A percentile compares a stretch with the other conserved stretches of the same genome.
Conservation (phyloP, 2,329 filamentous ascomycete genomes). For the Aspergillus latus region DNA sequence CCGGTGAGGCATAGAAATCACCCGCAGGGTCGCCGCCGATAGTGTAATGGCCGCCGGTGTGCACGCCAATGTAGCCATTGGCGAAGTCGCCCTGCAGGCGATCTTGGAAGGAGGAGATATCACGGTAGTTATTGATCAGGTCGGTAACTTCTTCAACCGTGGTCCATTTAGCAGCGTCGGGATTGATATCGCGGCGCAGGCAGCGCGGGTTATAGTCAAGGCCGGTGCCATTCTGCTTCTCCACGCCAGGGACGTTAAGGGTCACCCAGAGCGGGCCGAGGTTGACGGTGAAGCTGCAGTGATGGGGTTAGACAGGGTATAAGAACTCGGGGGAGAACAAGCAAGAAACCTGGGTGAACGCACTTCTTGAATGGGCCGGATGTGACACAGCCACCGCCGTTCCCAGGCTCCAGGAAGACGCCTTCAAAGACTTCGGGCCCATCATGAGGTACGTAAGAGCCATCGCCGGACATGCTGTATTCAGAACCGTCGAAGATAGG, state of each 20-base stretch:
- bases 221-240: constrained; percentile 19
- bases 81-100: constrained; percentile 23
- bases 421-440: constrained; percentile 25
- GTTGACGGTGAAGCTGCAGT: constrained; percentile 29
- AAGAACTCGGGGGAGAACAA: neutral
- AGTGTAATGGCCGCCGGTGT: constrained; percentile 49
- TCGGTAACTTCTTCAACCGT: constrained; percentile 19
- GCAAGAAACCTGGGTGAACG: neutral
- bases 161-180: constrained; percentile 21
- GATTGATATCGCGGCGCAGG: constrained; percentile 29
- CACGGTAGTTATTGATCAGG: constrained; percentile 22
- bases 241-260: constrained; percentile 18
- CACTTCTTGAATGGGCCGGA: constrained; percentile 20
- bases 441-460: constrained; percentile 32
- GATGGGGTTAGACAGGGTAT: neutral
- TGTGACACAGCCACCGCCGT: constrained; percentile 19
- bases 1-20: constrained; percentile 22
- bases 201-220: constrained; percentile 34
- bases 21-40: constrained; percentile 48
- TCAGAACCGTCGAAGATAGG: constrained; percentile 41
- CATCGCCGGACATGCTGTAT: constrained; percentile 48
- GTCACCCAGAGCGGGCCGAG: constrained; percentile 29
- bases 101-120: constrained; percentile 26
- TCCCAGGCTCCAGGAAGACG: constrained; percentile 36
- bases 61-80: constrained; percentile 43